Percentiles rank a stretch among this genome's conserved stretches.
These are phyloP conservation scores for Gastrolobium bilobum DNA, from an alignment of 306 rosid species.

Conservation along the genomic window DNA sequence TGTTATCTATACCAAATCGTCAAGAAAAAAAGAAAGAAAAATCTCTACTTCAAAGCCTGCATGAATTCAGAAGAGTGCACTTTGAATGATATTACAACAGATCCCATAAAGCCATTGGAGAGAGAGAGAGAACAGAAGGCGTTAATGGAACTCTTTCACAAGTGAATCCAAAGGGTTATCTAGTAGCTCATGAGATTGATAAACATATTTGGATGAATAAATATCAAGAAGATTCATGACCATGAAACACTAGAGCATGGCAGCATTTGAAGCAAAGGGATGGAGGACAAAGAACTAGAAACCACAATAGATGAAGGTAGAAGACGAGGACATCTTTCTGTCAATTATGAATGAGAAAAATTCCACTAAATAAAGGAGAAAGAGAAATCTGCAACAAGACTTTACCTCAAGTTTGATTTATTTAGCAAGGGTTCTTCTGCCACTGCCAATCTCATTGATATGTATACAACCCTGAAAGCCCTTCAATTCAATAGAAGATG, in stretches of 20 bases:
- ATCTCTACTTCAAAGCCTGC: constrained; percentile 50
- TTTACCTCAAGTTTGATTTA: constrained; percentile 54
- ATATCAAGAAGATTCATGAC: constrained; percentile 37
- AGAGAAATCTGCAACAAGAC: constrained; percentile 38
- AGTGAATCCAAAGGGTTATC: constrained; percentile 32
- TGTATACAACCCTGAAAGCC: constrained; percentile 32
- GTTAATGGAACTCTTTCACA: constrained; percentile 8
- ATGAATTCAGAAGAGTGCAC: constrained; percentile 40
- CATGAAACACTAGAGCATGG: constrained; percentile 35
- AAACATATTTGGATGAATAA: constrained; percentile 20
- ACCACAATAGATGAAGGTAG: constrained; percentile 43
- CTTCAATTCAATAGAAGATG: constrained; percentile 47
- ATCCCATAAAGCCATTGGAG: constrained; percentile 40
- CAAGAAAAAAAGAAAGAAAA: constrained; percentile 34
- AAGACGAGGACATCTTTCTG: constrained; percentile 37
- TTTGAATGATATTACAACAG: constrained; percentile 19
- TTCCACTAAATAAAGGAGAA: constrained; percentile 16
- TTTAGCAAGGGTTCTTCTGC: constrained; percentile 42
- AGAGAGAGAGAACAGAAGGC: constrained; percentile 14
- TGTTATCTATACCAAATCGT: constrained; percentile 42
- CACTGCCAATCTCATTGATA: constrained; percentile 40
- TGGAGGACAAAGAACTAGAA: constrained; percentile 11
- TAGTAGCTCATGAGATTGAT: constrained; percentile 27
- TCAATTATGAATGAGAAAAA: constrained; percentile 31
- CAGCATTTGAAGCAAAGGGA: constrained; percentile 39